These are phyloP conservation scores for Neonectria faginata DNA, from an alignment of 2,329 filamentous ascomycete genomes.

Conservation along the genomic window DNA sequence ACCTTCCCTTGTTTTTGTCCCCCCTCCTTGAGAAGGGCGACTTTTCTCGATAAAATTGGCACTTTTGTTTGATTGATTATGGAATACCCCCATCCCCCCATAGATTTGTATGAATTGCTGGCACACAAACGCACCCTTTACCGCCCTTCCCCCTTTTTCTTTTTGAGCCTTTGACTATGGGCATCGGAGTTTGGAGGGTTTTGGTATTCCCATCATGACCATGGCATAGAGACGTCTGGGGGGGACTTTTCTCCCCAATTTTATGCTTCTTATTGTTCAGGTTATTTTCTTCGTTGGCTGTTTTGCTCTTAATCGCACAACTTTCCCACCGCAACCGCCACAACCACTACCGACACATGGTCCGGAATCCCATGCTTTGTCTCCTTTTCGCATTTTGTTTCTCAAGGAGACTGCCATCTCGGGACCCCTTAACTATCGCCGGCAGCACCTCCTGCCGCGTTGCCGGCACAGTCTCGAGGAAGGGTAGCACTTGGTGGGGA, in stretches of 20 bases:
- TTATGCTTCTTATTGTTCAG: constrained; percentile 27
- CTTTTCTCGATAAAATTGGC: constrained; percentile 31
- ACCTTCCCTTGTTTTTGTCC: constrained; percentile 1
- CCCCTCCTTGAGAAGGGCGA: constrained; percentile 22
- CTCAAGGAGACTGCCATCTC: neutral
- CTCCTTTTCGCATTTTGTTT: neutral
- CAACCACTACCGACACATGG: neutral
- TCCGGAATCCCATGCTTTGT: neutral
- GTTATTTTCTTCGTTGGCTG: constrained; percentile 11
- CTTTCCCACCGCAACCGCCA: neutral
- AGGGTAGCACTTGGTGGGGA: neutral
- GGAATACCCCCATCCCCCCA: constrained; percentile 30
- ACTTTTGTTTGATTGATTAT: constrained; percentile 37
- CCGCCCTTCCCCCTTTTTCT: constrained; percentile 19
- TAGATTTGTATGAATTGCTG: constrained; percentile 38
- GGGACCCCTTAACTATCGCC: neutral
- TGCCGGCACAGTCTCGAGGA: neutral
- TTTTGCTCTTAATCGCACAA: constrained; percentile 2
- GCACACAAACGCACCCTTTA: constrained; percentile 5
- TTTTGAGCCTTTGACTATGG: constrained; percentile 35
- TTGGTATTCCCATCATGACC: constrained; percentile 41
- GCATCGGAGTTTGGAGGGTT: constrained; percentile 39
- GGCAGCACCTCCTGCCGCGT: neutral
- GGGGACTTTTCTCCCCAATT: constrained; percentile 25
- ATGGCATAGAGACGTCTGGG: constrained; percentile 44